Conservation (phyloP, 2,329 filamentous ascomycete genomes). For the Aspergillus oerlinghausenensis region DNA sequence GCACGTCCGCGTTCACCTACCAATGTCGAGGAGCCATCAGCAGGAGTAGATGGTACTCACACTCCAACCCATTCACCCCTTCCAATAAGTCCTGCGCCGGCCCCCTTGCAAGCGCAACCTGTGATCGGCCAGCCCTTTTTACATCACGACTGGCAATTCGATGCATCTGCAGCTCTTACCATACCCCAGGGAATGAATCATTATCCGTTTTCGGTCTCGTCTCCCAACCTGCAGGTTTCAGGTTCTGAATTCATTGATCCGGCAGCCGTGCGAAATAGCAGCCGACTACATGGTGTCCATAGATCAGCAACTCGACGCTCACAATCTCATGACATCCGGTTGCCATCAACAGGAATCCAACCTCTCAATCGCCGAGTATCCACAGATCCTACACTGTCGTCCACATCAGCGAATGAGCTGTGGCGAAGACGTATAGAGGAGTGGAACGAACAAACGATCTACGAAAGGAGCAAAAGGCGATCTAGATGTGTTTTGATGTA, state of each 20-base stretch:
- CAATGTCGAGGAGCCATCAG: not conserved
- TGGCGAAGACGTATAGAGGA: conserved; percentile 37
- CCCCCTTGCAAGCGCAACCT: not conserved
- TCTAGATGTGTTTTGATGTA: conserved; percentile 39
- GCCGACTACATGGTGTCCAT: conserved; percentile 1
- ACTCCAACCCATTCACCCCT: not conserved
- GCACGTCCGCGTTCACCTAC: not conserved
- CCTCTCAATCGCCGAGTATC: conserved; percentile 25
- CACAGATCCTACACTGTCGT: conserved; percentile 29
- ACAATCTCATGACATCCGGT: conserved; percentile 16
- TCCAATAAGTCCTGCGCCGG: not conserved
- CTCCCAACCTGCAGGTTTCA: conserved; percentile 28
- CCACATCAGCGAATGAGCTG: conserved; percentile 28
- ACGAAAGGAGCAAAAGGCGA: conserved; percentile 31
- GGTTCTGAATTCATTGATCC: conserved; percentile 17
- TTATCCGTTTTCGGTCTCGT: conserved; percentile 30
- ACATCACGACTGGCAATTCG: not conserved
- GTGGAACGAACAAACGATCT: conserved; percentile 37
- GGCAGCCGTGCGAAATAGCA: conserved; percentile 11
- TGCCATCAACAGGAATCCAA: conserved; percentile 6
- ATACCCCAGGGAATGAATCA: conserved; percentile 13
- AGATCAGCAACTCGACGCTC: conserved; percentile 12
- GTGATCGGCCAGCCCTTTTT: not conserved
- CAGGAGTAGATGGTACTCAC: not conserved
- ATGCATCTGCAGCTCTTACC: conserved; percentile 1